Base-by-base conservation (phyloP, 2,329 filamentous ascomycete genomes). In the Periconia sp. region DNA sequence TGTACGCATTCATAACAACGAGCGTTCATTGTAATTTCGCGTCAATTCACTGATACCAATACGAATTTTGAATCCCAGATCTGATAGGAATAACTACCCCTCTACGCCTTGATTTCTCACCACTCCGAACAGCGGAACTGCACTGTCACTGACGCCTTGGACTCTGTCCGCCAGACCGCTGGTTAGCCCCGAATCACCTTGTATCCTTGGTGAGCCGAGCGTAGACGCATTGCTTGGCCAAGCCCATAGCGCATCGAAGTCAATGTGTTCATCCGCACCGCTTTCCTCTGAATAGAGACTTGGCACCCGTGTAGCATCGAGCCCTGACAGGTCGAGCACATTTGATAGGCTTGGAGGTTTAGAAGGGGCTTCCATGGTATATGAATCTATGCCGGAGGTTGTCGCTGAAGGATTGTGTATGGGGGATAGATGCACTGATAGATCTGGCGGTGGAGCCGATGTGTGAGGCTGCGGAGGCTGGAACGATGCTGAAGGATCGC, bases 171-270 rank as follows among this genome's bases (percentile, higher is more conserved):
- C 17, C 16, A 31, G 28, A 10, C 39, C 36, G 2, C 41, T 49
- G 12, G 50, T 53, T 7, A 38, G 17, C 15, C 29, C 49, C 6
- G 18, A 40, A 34, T 52, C 35, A 22, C 51, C 38, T 36, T 37
- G 25, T 31, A 42, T 16, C 31, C 51, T 38, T 3, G 66, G 67
- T 36, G 57, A 65, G 10, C 59, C 66, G 36, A 61, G 51, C 4
- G 59, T 65, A 19, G 64, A 63, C 24, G 65, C 65, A 22, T 64
- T 64, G 35, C 54, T 66, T 17, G 69, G 69, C 70, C 70, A 72
- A 5, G 61, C 63, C 70, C 69, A 73, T 18, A 73, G 39, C 10
- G 68, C 61, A 48, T 73, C 70, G 28, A 73, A 73, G 16, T 73
- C 70, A 38, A 73, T 70, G 15, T 69, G 61, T 35, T 73, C 69